A percentile compares a stretch with the other conserved stretches of the same genome.
Evolutionary conservation across 2,329 filamentous ascomycete genomes (phyloP).

Genomic region (Orbilia ellipsospora): DNA sequence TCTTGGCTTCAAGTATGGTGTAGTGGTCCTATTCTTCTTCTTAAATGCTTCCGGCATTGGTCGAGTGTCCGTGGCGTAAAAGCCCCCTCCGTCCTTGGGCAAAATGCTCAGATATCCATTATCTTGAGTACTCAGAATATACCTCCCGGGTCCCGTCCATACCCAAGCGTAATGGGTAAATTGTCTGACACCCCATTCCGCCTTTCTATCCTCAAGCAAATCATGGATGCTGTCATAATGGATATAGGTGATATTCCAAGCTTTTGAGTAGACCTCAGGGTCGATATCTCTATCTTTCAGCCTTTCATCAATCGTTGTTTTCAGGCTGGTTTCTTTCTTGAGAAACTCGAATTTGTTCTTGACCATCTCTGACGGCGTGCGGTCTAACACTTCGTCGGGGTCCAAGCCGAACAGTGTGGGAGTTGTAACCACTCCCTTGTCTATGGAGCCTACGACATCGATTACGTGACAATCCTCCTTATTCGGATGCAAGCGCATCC

Average conservation of each 20-base stretch:
- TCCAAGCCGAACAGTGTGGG: slow-evolving; percentile 94
- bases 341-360: slow-evolving; percentile 65
- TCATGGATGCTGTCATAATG: slow-evolving; percentile 95
- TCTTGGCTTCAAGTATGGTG: slow-evolving; percentile 76
- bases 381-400: slow-evolving; percentile 78
- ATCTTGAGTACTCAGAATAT: slow-evolving; percentile 64
- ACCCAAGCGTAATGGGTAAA: slow-evolving; percentile 41
- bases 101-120: slow-evolving; percentile 54
- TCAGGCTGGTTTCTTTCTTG: slow-evolving; percentile 61
- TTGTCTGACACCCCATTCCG: slow-evolving; percentile 79
- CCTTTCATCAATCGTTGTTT: not conserved
- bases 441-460: slow-evolving; percentile 89
- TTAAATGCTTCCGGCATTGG: slow-evolving; percentile 53
- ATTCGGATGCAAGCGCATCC: slow-evolving; percentile 81
- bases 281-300: slow-evolving; percentile 17
- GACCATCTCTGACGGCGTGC: slow-evolving; percentile 74
- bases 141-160: slow-evolving; percentile 34
- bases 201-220: slow-evolving; percentile 81
- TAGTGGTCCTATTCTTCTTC: slow-evolving; percentile 1
- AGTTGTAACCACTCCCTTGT: slow-evolving; percentile 85
- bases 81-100: slow-evolving; percentile 56
- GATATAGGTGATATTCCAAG: slow-evolving; percentile 76
- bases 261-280: slow-evolving; percentile 29
- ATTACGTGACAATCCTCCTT: slow-evolving; percentile 94
- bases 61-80: slow-evolving; percentile 60